phyloP scores from a whole-genome alignment of 306 rosid genomes.

The Cicer bijugum region DNA sequence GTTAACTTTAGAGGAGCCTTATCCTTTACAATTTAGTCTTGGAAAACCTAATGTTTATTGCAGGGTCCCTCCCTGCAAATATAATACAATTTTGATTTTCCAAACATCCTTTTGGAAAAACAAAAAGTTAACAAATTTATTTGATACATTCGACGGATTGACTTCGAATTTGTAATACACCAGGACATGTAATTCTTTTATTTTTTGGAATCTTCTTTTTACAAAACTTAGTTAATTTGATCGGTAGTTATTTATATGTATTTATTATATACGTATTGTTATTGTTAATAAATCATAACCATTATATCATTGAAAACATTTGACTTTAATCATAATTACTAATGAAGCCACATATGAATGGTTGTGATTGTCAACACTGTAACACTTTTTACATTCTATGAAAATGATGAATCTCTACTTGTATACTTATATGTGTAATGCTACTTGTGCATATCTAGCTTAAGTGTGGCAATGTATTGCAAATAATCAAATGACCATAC shows the following conservation, averaged over 20 bases:
- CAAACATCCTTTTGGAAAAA: neutral
- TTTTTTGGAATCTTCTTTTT: neutral
- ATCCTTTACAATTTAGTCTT: too few relatives aligned
- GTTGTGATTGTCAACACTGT: too few relatives aligned
- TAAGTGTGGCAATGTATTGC: neutral
- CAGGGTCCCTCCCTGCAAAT: neutral
- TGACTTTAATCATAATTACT: too few relatives aligned
- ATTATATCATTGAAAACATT: too few relatives aligned
- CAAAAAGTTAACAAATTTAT: neutral
- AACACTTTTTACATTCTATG: too few relatives aligned
- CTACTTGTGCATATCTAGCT: neutral
- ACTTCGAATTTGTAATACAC: neutral
- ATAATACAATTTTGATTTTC: neutral
- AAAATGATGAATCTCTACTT: too few relatives aligned
- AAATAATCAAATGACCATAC: slow-evolving; percentile 1
- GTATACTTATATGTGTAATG: neutral
- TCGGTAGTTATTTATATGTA: too few relatives aligned
- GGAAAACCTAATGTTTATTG: too few relatives aligned
- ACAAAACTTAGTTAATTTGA: neutral
- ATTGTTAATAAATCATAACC: too few relatives aligned
- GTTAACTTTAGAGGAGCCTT: too few relatives aligned
- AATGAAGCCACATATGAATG: too few relatives aligned
- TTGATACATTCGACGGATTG: slow-evolving; percentile 4
- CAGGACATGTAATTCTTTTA: neutral
- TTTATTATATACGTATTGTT: too few relatives aligned